Evolutionary conservation across 306 rosid genomes (phyloP).

Genomic region (Datisca glomerata): DNA sequence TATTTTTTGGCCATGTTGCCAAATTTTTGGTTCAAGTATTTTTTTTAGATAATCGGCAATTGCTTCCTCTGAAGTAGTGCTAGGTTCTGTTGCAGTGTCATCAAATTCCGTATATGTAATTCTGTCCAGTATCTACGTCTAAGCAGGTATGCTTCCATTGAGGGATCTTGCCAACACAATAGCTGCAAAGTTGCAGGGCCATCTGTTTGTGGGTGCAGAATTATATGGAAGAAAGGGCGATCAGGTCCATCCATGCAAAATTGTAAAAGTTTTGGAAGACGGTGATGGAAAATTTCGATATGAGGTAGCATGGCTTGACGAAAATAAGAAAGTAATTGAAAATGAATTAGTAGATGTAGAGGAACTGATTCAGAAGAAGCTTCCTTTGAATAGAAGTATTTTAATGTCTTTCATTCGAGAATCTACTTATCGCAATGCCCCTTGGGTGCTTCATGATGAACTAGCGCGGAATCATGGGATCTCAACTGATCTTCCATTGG

Average conservation of each 20-base stretch:
- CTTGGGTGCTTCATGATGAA: constrained; percentile 81
- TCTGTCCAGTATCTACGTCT: not conserved
- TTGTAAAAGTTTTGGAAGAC: constrained; percentile 42
- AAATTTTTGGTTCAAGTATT: no score
- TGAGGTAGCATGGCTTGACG: constrained; percentile 77
- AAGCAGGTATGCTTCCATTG: constrained; percentile 71
- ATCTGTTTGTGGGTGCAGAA: constrained; percentile 63
- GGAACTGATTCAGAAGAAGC: constrained; percentile 67
- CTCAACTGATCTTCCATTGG: constrained; percentile 57
- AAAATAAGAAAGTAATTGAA: constrained; percentile 42
- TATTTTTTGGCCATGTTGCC: no score
- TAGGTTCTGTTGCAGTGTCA: no score
- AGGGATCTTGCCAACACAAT: constrained; percentile 72
- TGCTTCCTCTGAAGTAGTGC: no score
- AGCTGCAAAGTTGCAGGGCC: constrained; percentile 50
- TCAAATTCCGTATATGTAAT: no score
- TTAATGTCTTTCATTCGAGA: constrained; percentile 86
- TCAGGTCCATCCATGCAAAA: constrained; percentile 46
- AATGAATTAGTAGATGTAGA: constrained; percentile 28
- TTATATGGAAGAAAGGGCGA: constrained; percentile 54
- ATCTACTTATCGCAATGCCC: constrained; percentile 78
- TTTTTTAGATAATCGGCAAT: no score
- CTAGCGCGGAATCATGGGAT: constrained; percentile 68
- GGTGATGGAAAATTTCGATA: constrained; percentile 31
- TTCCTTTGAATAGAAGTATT: constrained; percentile 57